Evolutionary conservation across 2,329 filamentous ascomycete genomes (phyloP), one percentile per base, ranked within the genome.

Genomic region (Zasmidium citrigriseum): DNA sequence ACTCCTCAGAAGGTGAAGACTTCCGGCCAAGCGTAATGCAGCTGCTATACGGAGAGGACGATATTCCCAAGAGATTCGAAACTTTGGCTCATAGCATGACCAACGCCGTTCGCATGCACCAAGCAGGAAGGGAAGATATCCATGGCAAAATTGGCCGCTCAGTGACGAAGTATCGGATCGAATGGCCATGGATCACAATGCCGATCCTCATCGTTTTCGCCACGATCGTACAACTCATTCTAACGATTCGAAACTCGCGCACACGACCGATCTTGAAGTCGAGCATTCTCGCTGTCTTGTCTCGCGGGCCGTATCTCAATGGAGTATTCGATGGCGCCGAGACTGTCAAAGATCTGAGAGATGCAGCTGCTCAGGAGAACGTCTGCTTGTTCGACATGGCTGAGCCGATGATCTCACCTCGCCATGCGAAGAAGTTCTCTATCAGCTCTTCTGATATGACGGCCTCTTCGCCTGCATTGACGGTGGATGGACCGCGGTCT

Each of bases 41-140:
- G 34, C 21, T 53, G 0, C 52, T 64, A 7, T 55, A 49, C 21
- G 20, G 25, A 22, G 58, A 23, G 2, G 16, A 10, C 0, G 52
- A 64, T 46, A 51, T 65, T 3, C 44, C 44, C 23, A 50, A 24
- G 4, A 59, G 52, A 18, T 63, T 65, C 41, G 29, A 27, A 3
- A 12, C 41, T 4, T 12, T 65, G 16, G 63, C 61, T 12, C 38
- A 34, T 20, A 62, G 61, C 59, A 60, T 65, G 61, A 59, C 23
- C 27, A 63, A 64, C 34, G 46, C 52, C 22, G 58, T 64, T 1
- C 51, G 63, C 12, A 25, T 16, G 7, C 48, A 10, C 11, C 24
- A 44, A 2, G 51, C 24, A 34, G 45, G 27, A 23, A 46, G 14
- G 22, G 20, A 45, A 5, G n/a, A n/a, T 21, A 23, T n/a, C 20